Percentiles rank a stretch among this genome's conserved stretches.
Conservation (phyloP, 352 stramenopile species). For the Pythium rhizo-oryzae region DNA sequence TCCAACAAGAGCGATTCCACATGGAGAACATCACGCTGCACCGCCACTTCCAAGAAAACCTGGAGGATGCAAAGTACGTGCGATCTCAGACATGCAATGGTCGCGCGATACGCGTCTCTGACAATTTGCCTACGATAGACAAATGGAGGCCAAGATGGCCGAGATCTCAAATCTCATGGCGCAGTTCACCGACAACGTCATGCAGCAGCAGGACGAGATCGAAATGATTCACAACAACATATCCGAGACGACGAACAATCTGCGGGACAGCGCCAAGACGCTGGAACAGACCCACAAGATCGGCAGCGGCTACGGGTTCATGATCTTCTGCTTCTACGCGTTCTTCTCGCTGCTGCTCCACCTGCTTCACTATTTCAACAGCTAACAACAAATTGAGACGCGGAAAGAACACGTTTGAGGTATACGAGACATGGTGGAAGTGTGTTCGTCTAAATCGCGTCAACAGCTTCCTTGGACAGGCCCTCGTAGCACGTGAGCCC, state of each 20-base stretch:
- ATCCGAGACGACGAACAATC: slow-evolving; percentile 67
- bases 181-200: slow-evolving; percentile 86
- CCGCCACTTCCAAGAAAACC: slow-evolving; percentile 84
- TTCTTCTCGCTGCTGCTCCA: slow-evolving; percentile 73
- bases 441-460: slow-evolving; percentile 48
- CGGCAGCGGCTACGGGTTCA: slow-evolving; percentile 78
- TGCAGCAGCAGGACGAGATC: slow-evolving; percentile 81
- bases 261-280: slow-evolving; percentile 80
- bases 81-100: not conserved
- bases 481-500: slow-evolving; percentile 96
- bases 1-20: slow-evolving; percentile 57
- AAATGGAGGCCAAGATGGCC: slow-evolving; percentile 86
- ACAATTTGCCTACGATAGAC: slow-evolving; percentile 31
- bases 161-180: slow-evolving; percentile 87
- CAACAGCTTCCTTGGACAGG: slow-evolving; percentile 84
- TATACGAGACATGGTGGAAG: not conserved
- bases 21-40: slow-evolving; percentile 80
- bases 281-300: slow-evolving; percentile 78
- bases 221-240: slow-evolving; percentile 77
- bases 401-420: not conserved
- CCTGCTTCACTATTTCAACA: slow-evolving; percentile 83
- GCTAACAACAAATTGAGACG: slow-evolving; percentile 26
- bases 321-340: slow-evolving; percentile 87
- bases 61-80: slow-evolving; percentile 81
- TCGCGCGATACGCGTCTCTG: too few relatives aligned